Evolutionary conservation across 345 rosid species (phyloP), one percentile per base, ranked within the genome.

Genomic region (Nasturtium officinale): DNA sequence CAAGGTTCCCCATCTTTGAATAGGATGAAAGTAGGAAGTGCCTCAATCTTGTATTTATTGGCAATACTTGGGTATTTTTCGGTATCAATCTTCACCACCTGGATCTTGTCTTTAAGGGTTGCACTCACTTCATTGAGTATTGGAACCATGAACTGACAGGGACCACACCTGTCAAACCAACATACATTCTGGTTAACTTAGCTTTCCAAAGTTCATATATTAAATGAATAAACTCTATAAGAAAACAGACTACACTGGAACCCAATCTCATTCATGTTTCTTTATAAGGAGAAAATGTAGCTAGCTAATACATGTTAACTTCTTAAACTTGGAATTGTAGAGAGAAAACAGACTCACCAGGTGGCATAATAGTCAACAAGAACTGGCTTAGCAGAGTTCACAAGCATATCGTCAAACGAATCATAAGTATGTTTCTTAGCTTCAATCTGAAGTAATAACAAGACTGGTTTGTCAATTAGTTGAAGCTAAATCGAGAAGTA

Each of bases 91-190:
- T 94, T 94, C 59, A 89, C 96, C 74, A 94, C 87, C 74, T 82
- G 89, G 77, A 94, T 81, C 77, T 83, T 87, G 69, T 91, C 91
- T 72, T 86, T 86, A 52, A 94, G 67, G n/a, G 80, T 73, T 52
- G 50, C 51, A 78, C 97, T 76, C 52, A 89, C 97, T 83, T 91
- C 89, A 78, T 79, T 64, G 9, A 94, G 96, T 74, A 91, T 72
- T 3, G 98, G 96, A 79, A 82, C 87, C 98, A 94, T 94, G 77
- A 87, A 80, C 78, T 91, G 92, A 50, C 97, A 94, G 17, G 98
- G 98, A 2, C 98, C 98, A 29, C 98, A 94, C 98, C 98, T 91
- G 84, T 60, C 50, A 71, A 42, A 37, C 56, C 0, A 67, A 21
- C 16, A 46, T n/a, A 12, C 32, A 33, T n/a, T 43, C 47, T n/a